Conservation (phyloP, 768 basidiomycete genomes). For the Phanerochaete carnosa region DNA sequence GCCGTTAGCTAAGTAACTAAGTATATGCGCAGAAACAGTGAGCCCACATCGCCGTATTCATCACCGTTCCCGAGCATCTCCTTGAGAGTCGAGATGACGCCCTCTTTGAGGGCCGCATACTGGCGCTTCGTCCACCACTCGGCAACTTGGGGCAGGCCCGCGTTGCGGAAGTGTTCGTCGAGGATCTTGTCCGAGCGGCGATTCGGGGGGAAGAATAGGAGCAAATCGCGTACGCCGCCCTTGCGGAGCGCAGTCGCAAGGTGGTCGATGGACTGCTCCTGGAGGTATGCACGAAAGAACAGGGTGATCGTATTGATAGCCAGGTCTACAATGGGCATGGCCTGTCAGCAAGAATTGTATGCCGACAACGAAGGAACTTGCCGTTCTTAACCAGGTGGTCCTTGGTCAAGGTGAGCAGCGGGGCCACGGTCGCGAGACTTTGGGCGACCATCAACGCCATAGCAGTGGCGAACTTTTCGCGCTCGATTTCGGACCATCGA, state of each 20-base stretch:
- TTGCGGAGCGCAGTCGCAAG: conserved; percentile 78
- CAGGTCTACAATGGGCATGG: conserved; percentile 48
- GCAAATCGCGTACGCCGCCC: conserved; percentile 81
- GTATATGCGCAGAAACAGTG: background rate
- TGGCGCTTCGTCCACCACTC: conserved; percentile 97
- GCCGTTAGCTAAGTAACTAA: background rate
- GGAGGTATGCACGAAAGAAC: conserved; percentile 79
- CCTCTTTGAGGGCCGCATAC: conserved; percentile 76
- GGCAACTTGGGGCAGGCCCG: conserved; percentile 71
- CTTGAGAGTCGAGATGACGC: conserved; percentile 63
- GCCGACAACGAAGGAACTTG: conserved; percentile 27
- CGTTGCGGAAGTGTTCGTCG: conserved; percentile 85
- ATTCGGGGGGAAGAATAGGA: conserved; percentile 83
- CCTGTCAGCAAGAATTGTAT: background rate
- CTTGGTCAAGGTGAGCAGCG: conserved; percentile 80
- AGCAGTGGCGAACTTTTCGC: conserved; percentile 80
- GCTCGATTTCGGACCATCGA: conserved; percentile 74
- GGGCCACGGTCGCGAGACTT: conserved; percentile 74
- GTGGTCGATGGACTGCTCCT: conserved; percentile 86
- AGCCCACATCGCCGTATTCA: conserved; percentile 59
- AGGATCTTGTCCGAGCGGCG: conserved; percentile 71
- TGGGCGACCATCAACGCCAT: conserved; percentile 82
- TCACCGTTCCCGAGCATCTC: conserved; percentile 72
- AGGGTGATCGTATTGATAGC: conserved; percentile 72
- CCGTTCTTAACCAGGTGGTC: conserved; percentile 97